A percentile compares a stretch with the other conserved stretches of the same genome.
Evolutionary conservation across 306 rosid species (phyloP).

Genomic region (Mucuna pruriens): DNA sequence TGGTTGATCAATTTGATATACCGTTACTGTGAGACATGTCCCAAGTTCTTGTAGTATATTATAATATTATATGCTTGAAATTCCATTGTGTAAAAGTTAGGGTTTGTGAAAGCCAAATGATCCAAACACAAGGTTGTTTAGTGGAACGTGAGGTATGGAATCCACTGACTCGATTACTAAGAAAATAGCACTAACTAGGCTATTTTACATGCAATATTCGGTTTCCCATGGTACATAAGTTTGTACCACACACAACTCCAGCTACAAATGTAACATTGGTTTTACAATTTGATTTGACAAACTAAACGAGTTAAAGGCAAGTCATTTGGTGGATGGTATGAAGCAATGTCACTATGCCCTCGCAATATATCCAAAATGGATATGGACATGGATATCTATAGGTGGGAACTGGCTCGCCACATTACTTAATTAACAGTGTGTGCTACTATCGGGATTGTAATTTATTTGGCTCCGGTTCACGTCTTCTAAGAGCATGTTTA

Average conservation of each 20-base stretch:
- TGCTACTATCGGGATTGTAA: neutral
- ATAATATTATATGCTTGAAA: constrained; percentile 38
- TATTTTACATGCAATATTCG: neutral
- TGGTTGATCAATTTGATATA: constrained; percentile 20
- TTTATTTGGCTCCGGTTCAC: neutral
- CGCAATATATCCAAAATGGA: neutral
- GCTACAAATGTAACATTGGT: neutral
- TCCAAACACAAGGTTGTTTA: neutral
- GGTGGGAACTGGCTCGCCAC: neutral
- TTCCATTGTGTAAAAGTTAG: constrained; percentile 16
- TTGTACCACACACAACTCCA: constrained; percentile 7
- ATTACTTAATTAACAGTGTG: neutral
- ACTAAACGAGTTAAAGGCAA: neutral
- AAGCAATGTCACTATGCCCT: neutral
- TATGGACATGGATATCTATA: neutral
- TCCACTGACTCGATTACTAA: neutral
- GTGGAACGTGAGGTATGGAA: constrained; percentile 18
- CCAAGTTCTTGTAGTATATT: constrained; percentile 13
- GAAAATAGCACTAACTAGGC: neutral
- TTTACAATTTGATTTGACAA: neutral
- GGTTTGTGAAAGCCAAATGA: constrained; percentile 23
- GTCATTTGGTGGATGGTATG: constrained; percentile 26
- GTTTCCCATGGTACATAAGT: constrained; percentile 8
- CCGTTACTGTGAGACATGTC: neutral
- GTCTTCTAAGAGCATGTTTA: neutral